phyloP scores from a whole-genome alignment of 2,329 filamentous ascomycete species.

The Beauveria sp. region DNA sequence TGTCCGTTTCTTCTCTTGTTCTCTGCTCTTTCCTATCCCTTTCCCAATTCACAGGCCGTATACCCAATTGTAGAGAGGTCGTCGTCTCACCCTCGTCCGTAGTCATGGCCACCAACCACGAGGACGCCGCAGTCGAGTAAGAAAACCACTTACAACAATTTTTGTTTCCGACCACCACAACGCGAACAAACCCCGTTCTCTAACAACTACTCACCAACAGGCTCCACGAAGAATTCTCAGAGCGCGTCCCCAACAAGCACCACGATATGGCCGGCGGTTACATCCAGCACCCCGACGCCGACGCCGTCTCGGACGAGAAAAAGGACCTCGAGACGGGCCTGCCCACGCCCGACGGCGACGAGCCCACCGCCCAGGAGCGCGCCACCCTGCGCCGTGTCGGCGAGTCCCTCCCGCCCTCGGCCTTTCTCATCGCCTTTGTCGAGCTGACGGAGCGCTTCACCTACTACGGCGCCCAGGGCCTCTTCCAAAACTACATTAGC shows the following conservation, averaged over 20 bases:
- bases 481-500: conserved; percentile 49
- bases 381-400: conserved; percentile 42
- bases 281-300: conserved; percentile 4
- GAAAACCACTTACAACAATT: conserved; percentile 9
- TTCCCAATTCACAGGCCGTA: background rate
- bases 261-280: conserved; percentile 16
- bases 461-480: conserved; percentile 46
- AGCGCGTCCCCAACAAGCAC: conserved; percentile 15
- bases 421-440: conserved; percentile 49
- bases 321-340: conserved; percentile 15
- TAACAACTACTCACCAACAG: conserved; percentile 2
- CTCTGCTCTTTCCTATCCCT: background rate
- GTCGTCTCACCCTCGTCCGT: background rate
- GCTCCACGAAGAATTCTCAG: conserved; percentile 16
- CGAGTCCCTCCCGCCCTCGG: conserved; percentile 46
- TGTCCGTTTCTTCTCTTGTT: background rate
- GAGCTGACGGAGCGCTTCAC: conserved; percentile 52
- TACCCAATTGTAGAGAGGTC: background rate
- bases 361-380: conserved; percentile 46
- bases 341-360: conserved; percentile 36
- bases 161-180: no score
- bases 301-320: conserved; percentile 8
- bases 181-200: no score
- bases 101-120: conserved; percentile 27
- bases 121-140: conserved; percentile 27